phyloP scores from a whole-genome alignment of 1,139 yeast genomes.

The Pichia terricola region DNA sequence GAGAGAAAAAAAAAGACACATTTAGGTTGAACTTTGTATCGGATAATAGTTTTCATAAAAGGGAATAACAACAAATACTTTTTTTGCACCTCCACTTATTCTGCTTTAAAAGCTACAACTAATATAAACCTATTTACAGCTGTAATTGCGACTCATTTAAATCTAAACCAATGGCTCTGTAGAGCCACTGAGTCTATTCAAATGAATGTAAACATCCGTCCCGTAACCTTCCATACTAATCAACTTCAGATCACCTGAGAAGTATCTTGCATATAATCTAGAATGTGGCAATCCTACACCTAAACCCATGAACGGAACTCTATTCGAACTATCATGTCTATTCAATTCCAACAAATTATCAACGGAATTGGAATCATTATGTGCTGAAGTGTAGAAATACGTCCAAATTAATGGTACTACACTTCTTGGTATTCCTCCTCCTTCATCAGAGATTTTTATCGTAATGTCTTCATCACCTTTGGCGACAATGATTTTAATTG shows the following conservation, averaged over 20 bases:
- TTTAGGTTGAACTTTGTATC: too few relatives aligned
- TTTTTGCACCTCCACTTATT: background rate
- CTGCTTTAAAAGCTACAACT: background rate
- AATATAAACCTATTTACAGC: too few relatives aligned
- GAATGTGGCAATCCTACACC: slow-evolving; percentile 90
- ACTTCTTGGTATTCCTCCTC: slow-evolving; percentile 85
- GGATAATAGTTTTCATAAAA: too few relatives aligned
- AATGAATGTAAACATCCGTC: slow-evolving; percentile 81
- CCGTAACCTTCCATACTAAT: slow-evolving; percentile 94
- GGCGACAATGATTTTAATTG: slow-evolving; percentile 81
- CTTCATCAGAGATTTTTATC: slow-evolving; percentile 87
- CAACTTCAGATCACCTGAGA: slow-evolving; percentile 82
- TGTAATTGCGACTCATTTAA: too few relatives aligned
- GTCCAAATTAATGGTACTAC: slow-evolving; percentile 88
- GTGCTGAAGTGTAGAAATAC: slow-evolving; percentile 83
- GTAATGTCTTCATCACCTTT: slow-evolving; percentile 90
- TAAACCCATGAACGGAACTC: slow-evolving; percentile 92
- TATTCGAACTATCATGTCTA: slow-evolving; percentile 26
- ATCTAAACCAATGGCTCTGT: slow-evolving; percentile 32
- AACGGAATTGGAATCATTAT: slow-evolving; percentile 49
- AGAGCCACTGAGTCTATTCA: slow-evolving; percentile 47
- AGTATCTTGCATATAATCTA: slow-evolving; percentile 77
- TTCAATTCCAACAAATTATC: slow-evolving; percentile 17
- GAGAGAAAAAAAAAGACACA: too few relatives aligned
- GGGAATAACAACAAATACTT: too few relatives aligned